Evolutionary conservation across 1,139 yeast genomes (phyloP), one percentile per base, ranked within the genome.

Genomic region (Pichia sp.): DNA sequence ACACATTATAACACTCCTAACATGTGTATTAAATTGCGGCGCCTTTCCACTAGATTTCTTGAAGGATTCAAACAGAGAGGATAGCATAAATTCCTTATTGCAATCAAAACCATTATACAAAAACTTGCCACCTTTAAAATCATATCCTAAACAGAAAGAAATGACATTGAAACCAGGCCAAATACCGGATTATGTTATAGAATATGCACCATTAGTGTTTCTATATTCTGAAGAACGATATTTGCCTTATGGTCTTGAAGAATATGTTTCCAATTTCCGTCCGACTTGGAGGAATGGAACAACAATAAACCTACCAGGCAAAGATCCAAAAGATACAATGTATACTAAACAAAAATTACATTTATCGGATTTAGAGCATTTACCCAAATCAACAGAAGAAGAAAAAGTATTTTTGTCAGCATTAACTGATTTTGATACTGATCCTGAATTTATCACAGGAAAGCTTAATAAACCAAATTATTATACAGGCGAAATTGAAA

Each of bases 381-480:
- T 74, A 26, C 50, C 53, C 3, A 35, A 37, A 5, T 46, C 48
- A 6, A 40, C 33, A 1, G 35, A 40, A 0, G 47, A 46, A 43
- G 52, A 54, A 12, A 58, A 62, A 24, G 62, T 77, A 4, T 87
- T 65, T 57, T 57, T 90, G 62, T 80, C 89, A 0, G 71, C 94
- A 12, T 66, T 78, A 50, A 72, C 78, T 26, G 94, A 89, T 59
- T 90, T 89, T 62, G 78, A 72, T 45, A 63, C 63, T 27, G 85
- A 86, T 57, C 96, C 96, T 0, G 82, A 78, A 24, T 90, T 96
- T 96, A 71, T 90, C 46, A 82, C 96, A 0, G 97, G 97, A 0
- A 57, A 60, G 30, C 64, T 68, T 37, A 83, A 83, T 57, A 66
- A 72, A 43, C 97, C 97, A 2, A 80, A 78, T 46, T 68, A 82